Base-by-base conservation (phyloP, 2,329 filamentous ascomycete species). In the Bipolaris oryzae region DNA sequence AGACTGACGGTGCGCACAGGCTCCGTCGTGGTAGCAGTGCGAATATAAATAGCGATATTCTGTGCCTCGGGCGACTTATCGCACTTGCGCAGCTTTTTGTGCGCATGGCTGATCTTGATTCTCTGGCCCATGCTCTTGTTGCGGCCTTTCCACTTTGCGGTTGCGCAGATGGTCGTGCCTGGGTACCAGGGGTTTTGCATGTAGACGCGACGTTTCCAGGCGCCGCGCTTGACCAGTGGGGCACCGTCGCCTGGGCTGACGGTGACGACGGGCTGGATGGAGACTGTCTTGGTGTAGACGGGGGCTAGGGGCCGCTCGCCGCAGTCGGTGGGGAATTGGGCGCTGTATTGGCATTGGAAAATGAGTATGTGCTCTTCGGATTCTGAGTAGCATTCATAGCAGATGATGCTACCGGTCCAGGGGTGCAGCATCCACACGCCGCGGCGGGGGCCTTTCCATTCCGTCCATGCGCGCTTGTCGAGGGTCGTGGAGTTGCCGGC, bases 381-480 rank as follows among this genome's bases (percentile, higher is more conserved):
- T 28, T 61, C 60, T 13, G 57, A 49, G 52, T 62, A 73, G 57
- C 71, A 74, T 7, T 61, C 50, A 52, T 65, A 73, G 53, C 70
- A 74, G 3, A 66, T 28, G 21, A 57, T 7, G 1, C 57, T 54
- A 7, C 28, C 10, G 3, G 45, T 56, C 69, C 70, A 74, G 2
- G 70, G 69, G 38, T 73, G 66, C 15, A 61, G 48, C 64, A 72
- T 63, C 68, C 69, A 74, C 0, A 69, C 63, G 16, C 52, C 51
- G 16, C 42, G 56, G 3, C 46, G 49, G 41, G 61, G 50, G 20
- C 42, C 49, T 23, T 50, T 54, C 46, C 51, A 51, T 3, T 21
- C 34, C 53, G 47, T 7, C 1, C 2, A 7, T 10, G 31, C 23
- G 9, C n/a, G 28, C 16, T 52, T 62, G 54, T 15, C 33, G 11